Percentiles rank a stretch among this genome's conserved stretches.
phyloP scores from a whole-genome alignment of 1,284 basidiomycete genomes.

The Leccinum proliferum region DNA sequence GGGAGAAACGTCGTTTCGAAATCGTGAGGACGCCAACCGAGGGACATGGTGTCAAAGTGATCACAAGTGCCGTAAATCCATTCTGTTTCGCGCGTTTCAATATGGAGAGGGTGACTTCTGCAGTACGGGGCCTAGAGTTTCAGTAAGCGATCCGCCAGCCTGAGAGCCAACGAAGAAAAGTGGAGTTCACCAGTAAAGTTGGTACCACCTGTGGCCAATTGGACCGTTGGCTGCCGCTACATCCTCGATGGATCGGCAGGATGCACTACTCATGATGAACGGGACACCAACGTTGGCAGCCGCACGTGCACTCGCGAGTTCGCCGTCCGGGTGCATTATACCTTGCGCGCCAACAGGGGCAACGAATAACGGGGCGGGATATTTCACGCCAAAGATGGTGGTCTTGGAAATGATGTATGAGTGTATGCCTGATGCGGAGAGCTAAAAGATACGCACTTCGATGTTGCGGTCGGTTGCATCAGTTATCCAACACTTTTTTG shows the following conservation, averaged over 20 bases:
- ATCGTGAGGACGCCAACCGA: constrained; percentile 49
- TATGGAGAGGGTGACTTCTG: constrained; percentile 42
- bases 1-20: constrained; percentile 31
- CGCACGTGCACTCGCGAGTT: constrained; percentile 48
- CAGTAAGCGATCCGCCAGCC: not conserved
- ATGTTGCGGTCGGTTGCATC: constrained; percentile 46
- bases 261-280: constrained; percentile 54
- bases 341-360: constrained; percentile 58
- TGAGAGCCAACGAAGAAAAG: not conserved
- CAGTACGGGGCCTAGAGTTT: constrained; percentile 38
- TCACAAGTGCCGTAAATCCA: constrained; percentile 49
- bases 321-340: constrained; percentile 50
- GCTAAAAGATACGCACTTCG: constrained; percentile 30
- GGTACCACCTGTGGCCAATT: constrained; percentile 47
- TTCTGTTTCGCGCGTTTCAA: constrained; percentile 44
- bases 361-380: constrained; percentile 44
- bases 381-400: constrained; percentile 45
- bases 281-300: constrained; percentile 48
- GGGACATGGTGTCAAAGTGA: constrained; percentile 44
- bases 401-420: constrained; percentile 27
- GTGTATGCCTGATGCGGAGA: not conserved
- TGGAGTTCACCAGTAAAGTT: constrained; percentile 48
- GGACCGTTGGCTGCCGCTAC: constrained; percentile 45
- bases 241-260: constrained; percentile 49
- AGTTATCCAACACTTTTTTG: constrained; percentile 34